phyloP scores from a whole-genome alignment of 495 filamentous ascomycete genomes.

The Tuber aestivum region DNA sequence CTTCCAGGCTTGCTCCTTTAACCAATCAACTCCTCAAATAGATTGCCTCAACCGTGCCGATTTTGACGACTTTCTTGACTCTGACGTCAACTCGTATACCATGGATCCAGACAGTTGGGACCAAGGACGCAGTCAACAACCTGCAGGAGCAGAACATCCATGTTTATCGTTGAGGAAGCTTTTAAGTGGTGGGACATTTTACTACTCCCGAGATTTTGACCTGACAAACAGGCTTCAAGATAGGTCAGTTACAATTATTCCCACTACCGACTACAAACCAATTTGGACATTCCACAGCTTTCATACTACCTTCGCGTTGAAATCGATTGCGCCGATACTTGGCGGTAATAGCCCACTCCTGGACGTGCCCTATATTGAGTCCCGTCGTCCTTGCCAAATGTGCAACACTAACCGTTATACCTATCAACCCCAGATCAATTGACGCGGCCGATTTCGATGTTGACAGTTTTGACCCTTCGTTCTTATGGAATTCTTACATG shows the following conservation, averaged over 20 bases:
- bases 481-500: conserved; percentile 98
- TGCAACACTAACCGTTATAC: background rate
- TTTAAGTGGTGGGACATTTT: conserved; percentile 89
- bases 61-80: conserved; percentile 67
- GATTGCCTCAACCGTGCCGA: conserved; percentile 78
- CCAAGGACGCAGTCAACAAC: conserved; percentile 58
- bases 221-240: conserved; percentile 90
- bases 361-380: background rate
- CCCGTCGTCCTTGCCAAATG: conserved; percentile 1
- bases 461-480: conserved; percentile 77
- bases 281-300: background rate
- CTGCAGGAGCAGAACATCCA: conserved; percentile 64
- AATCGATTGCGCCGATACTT: background rate
- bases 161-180: conserved; percentile 86
- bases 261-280: background rate
- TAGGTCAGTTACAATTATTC: conserved; percentile 52
- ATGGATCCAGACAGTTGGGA: conserved; percentile 55
- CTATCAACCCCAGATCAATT: conserved; percentile 44
- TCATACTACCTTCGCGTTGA: background rate
- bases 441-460: conserved; percentile 64
- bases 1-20: background rate
- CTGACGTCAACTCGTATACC: conserved; percentile 52
- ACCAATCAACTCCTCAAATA: conserved; percentile 29
- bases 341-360: background rate
- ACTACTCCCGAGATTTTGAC: conserved; percentile 96